Evolutionary conservation across 192 early-diverging fungal species (phyloP), one percentile per base, ranked within the genome.

Genomic region (Spizellomyces sp.): DNA sequence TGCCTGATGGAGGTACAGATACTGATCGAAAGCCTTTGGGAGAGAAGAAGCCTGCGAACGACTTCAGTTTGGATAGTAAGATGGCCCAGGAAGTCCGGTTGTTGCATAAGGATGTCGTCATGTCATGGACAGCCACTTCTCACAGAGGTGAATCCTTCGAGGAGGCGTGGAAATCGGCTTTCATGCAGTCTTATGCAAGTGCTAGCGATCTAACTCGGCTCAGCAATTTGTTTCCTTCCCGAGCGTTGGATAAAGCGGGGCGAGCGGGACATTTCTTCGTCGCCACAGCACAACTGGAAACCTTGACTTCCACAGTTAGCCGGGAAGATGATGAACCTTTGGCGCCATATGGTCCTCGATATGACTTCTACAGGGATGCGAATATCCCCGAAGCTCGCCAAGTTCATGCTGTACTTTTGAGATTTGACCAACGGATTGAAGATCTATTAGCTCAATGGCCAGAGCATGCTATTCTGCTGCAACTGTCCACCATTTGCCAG

Each of bases 341-440:
- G 10, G 75, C 58, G 17, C 59, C 45, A 14, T 41, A 47, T 21
- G 58, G n/a, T 9, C 12, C 2, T 22, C 67, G 54, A 27, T 79
- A 77, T 60, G 90, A 99, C 79, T 99, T 98, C 68, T 99, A 99
- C 80, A 83, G 87, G 48, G 91, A 94, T 64, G 67, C 91, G 42
- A 90, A 92, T 62, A 75, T 93, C n/a, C 74, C 73, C 12, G 92
- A 99, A 72, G 88, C 91, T 0, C 84, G 84, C 52, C 82, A 79
- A 12, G 76, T 95, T 5, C 74, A 75, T 22, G 83, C 90, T 6
- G 72, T 96, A 10, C 73, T 96, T 4, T 50, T 72, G 21, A 79
- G 78, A 8, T 83, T 95, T 57, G 83, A 89, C 54, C 70, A 48
- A 41, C 87, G 90, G 12, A 67, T 94, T 0, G 41, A 68, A 14